Conservation (phyloP, 768 basidiomycete species). For the Serendipita indica region DNA sequence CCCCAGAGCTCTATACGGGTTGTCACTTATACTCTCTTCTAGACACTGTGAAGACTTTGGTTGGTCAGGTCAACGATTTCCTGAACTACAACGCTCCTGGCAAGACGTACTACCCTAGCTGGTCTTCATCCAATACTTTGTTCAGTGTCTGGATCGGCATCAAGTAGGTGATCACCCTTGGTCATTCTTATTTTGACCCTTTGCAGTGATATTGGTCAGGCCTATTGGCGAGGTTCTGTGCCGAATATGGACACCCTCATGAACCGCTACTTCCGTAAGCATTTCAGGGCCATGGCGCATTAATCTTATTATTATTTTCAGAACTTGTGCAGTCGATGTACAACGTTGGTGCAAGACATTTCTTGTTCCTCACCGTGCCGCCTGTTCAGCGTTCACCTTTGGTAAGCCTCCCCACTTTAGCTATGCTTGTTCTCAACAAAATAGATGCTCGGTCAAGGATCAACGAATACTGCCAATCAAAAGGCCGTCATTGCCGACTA, state of each 20-base stretch:
- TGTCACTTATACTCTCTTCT: slow-evolving; percentile 29
- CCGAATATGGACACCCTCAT: slow-evolving; percentile 35
- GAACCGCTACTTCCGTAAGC: slow-evolving; percentile 29
- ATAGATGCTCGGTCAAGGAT: slow-evolving; percentile 36
- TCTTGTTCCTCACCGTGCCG: slow-evolving; percentile 49
- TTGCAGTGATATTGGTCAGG: background rate
- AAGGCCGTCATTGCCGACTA: slow-evolving; percentile 35
- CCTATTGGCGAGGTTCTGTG: background rate
- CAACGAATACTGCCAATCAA: slow-evolving; percentile 28
- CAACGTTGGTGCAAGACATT: slow-evolving; percentile 42
- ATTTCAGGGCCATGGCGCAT: slow-evolving; percentile 4
- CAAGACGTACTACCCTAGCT: slow-evolving; percentile 36
- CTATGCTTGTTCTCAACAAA: background rate
- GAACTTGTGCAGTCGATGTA: slow-evolving; percentile 22
- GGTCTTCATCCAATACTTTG: slow-evolving; percentile 41
- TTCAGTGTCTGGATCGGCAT: slow-evolving; percentile 63
- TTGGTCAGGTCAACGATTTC: slow-evolving; percentile 50
- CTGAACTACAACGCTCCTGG: slow-evolving; percentile 23
- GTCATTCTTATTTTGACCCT: slow-evolving; percentile 14
- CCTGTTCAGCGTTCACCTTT: slow-evolving; percentile 44
- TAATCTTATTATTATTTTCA: slow-evolving; percentile 12
- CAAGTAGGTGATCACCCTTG: slow-evolving; percentile 41
- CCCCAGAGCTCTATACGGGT: slow-evolving; percentile 40
- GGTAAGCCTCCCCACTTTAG: slow-evolving; percentile 23
- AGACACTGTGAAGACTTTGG: slow-evolving; percentile 25